Conservation (phyloP, 2,329 filamentous ascomycete species). For the Epichloe sibirici region DNA sequence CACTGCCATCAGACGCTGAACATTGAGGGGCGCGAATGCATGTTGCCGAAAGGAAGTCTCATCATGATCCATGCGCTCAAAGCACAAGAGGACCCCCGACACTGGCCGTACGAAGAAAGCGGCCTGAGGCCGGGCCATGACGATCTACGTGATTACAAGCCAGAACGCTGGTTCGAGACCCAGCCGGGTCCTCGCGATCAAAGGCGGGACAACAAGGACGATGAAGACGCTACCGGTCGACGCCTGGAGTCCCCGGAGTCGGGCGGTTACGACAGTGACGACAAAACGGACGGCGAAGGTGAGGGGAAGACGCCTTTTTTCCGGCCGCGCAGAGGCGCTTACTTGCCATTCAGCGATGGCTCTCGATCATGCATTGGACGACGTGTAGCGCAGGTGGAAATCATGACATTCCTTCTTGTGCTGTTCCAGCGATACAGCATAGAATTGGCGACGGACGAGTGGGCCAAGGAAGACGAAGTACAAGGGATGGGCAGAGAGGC, state of each 20-base stretch:
- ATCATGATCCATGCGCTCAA: slow-evolving; percentile 45
- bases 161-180: slow-evolving; percentile 56
- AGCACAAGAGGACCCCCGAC: slow-evolving; percentile 58
- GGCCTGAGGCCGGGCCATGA: slow-evolving; percentile 28
- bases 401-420: slow-evolving; percentile 41
- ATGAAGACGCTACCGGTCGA: neutral
- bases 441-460: slow-evolving; percentile 56
- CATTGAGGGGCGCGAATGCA: slow-evolving; percentile 44
- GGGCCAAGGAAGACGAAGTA: slow-evolving; percentile 41
- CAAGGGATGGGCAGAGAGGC: slow-evolving; percentile 32
- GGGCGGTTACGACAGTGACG: slow-evolving; percentile 19
- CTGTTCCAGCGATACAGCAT: slow-evolving; percentile 49
- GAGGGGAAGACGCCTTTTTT: slow-evolving; percentile 55
- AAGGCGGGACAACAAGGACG: slow-evolving; percentile 8
- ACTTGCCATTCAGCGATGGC: slow-evolving; percentile 47
- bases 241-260: slow-evolving; percentile 15
- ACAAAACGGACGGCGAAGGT: slow-evolving; percentile 38
- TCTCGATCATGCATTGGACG: slow-evolving; percentile 45
- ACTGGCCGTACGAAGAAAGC: slow-evolving; percentile 50
- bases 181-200: slow-evolving; percentile 7
- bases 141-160: slow-evolving; percentile 57
- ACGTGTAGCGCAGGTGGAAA: slow-evolving; percentile 47
- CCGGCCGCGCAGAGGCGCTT: slow-evolving; percentile 43
- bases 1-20: slow-evolving; percentile 42
- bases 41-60: slow-evolving; percentile 42